Evolutionary conservation across 2,329 filamentous ascomycete species (phyloP), one percentile per base, ranked within the genome.

Genomic region (Cyclaneusma minus): DNA sequence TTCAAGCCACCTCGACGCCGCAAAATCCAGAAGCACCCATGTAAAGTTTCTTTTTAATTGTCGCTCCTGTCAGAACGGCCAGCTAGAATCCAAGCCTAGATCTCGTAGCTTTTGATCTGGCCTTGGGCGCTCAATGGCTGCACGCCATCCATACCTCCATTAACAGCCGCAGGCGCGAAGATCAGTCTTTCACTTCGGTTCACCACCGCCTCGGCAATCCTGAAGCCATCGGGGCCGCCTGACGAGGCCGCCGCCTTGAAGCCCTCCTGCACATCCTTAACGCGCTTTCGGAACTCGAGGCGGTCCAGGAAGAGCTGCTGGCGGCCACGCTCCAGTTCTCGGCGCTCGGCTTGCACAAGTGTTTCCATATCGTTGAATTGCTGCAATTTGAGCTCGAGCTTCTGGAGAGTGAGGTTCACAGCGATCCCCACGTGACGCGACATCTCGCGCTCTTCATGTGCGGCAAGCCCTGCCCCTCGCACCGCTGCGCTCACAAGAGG

Each of bases 291-390:
- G 58, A 95, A 93, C 3, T 79, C 69, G 26, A 98, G 62, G 13
- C 89, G 72, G 50, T 98, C 89, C 19, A 95, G 60, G 61, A 95
- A 93, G 11, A 98, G 66, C 50, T 94, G 81, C 50, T 95, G 85
- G 16, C 87, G 73, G 21, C 81, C 82, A 30, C 85, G 72, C 53
- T 98, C 89, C 13, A 98, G 64, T 52, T 98, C 89, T 33, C 85
- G 71, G 32, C 87, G 76, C 57, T 98, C 89, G 5, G 85, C 83
- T 42, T 91, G 80, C 26, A 98, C 63, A 22, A 94, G 76, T 11
- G 80, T 68, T 54, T 98, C 89, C 67, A 98, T 85, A 51, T 98
- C 89, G 42, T 81, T 78, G 54, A 98, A 98, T 50, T 95, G 92
- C 45, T 83, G 76, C 32, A 98, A 65, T 56, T 98, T 98, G 42